Evolutionary conservation across 148 eudicot genomes (phyloP).

Genomic region (Cornus suecica): DNA sequence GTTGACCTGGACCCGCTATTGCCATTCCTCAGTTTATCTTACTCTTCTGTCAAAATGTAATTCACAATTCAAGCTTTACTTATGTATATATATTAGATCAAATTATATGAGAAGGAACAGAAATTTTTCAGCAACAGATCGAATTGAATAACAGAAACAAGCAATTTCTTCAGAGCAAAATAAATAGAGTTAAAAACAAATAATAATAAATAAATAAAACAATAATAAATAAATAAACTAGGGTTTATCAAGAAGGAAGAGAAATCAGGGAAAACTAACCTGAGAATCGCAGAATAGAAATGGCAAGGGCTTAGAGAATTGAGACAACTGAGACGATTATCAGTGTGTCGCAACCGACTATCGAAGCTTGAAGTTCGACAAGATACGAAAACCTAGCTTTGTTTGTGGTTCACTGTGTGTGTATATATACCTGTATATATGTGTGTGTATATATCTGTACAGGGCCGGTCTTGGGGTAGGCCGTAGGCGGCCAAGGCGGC

Average conservation of each 20-base stretch:
- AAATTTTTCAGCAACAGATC: background rate
- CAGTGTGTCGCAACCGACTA: no score
- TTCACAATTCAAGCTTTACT: background rate
- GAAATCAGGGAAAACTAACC: background rate
- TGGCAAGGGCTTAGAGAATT: no score
- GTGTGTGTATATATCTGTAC: no score
- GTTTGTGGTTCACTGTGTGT: no score
- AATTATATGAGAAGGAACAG: background rate
- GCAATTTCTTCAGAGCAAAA: background rate
- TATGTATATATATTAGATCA: background rate
- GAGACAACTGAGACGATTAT: no score
- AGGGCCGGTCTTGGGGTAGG: no score
- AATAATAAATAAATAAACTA: no score
- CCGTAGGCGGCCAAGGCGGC: no score
- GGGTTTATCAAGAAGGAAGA: background rate
- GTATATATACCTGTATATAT: no score
- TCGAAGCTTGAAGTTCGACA: no score
- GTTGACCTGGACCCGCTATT: constrained; percentile 63
- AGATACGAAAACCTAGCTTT: no score
- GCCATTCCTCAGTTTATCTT: constrained; percentile 36
- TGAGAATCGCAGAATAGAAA: background rate
- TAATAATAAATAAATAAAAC: no score
- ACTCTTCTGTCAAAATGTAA: background rate
- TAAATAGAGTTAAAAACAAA: background rate
- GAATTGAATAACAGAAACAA: background rate